Evolutionary conservation across 2,329 filamentous ascomycete genomes (phyloP), one percentile per base, ranked within the genome.

Genomic region (Magnaporthiopsis poae): DNA sequence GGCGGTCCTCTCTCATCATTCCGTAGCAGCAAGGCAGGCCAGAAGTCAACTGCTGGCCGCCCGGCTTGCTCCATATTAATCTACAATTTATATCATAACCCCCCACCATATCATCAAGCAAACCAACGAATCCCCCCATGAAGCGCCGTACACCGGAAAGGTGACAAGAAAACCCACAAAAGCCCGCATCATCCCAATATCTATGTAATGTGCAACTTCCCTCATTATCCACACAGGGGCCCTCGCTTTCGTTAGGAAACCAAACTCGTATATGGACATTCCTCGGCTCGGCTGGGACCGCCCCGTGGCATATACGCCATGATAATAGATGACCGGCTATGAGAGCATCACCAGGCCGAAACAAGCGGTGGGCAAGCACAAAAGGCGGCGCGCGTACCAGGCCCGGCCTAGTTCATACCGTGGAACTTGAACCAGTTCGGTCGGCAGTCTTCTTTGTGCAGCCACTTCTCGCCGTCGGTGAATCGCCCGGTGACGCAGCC

Each of bases 381-480:
- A 13, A 52, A 59, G 33, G 21, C 46, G n/a, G 15, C 15, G 27
- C 39, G 39, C 62, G 13, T 69, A 81, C 35, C n/a, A n/a, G 39
- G 12, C 12, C 21, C 12, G 15, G 8, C 3, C 59, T 78, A 96
- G 73, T 87, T 88, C 83, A 90, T 91, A 65, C 93, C 91, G 27
- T 90, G 91, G 74, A 90, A 95, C 80, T 97, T 96, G 84, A 99
- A 98, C 91, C 95, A 99, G 75, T 93, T 93, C 25, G 94, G 91
- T 68, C 95, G 84, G 78, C 95, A 99, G 77, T 99, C 95, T 76
- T 99, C 95, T 74, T 89, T 88, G 72, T 92, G 86, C 62, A 99
- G 80, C 82, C 88, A 96, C 36, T 87, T 80, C 73, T 92, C 93
- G 69, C 95, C 95, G 70, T 96, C 92, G 33, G 92, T 97, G 73